Evolutionary conservation across 495 filamentous ascomycete genomes (phyloP), one percentile per base, ranked within the genome.

Genomic region (Hyaloscypha finlandica): DNA sequence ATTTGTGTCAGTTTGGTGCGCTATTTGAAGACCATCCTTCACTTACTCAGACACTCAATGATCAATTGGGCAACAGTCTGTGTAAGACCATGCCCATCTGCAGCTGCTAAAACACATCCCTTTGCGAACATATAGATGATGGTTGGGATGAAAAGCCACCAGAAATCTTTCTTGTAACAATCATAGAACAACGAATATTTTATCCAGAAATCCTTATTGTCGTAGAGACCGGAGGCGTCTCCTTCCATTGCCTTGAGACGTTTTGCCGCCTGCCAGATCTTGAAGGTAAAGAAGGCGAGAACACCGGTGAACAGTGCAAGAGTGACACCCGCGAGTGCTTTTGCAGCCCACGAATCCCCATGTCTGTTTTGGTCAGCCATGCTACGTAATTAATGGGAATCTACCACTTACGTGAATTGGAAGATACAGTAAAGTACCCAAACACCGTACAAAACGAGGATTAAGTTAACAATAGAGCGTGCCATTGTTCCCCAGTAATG

Each of bases 131-230:
- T 92, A 81, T 98, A 99, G 62, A 95, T 59, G 77, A 99, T 97
- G 55, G 85, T 82, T 8, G 95, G 95, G 14, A 99, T 84, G 76
- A 99, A 99, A 9, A 97, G 75, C 93, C 94, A 97, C 94, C 94
- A 99, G 79, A 92, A 96, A 69, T 89, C 88, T 73, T 88, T 90
- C 77, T 94, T 92, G 79, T 95, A 97, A 70, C 88, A 90, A 71
- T 99, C 95, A 78, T 99, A 99, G 82, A 99, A 99, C 39, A 97
- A 81, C 72, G 91, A 96, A 82, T 99, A 99, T 77, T 93, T 96
- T 71, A 90, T 83, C 94, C 96, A 97, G 58, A 89, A 91, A 63
- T 90, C 87, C 81, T 93, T 95, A 75, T 97, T 86, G 58, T 97
- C 92, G 76, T 90, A 99, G 9, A 99, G 80, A 1, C 80, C 83